phyloP scores from a whole-genome alignment of 2,329 filamentous ascomycete genomes.

The Gliomastix tumulicola region DNA sequence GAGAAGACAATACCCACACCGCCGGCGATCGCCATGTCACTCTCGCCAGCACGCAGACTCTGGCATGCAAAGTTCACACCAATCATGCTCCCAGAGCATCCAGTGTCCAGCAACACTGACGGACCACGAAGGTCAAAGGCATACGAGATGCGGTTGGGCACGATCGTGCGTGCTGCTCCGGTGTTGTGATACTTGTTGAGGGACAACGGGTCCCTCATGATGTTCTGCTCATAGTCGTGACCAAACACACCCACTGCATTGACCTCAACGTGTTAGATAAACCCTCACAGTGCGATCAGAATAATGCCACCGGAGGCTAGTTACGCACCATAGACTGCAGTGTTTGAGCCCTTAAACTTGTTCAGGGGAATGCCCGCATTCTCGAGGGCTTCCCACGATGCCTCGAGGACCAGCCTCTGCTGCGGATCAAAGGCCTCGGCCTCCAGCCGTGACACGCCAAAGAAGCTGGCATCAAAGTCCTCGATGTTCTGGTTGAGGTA shows the following conservation, averaged over 20 bases:
- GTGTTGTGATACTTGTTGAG: too few species aligned
- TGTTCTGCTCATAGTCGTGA: too few species aligned
- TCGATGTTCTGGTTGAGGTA: slow-evolving; percentile 38
- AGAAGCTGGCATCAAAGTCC: slow-evolving; percentile 44
- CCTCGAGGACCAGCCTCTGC: slow-evolving; percentile 28
- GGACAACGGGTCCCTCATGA: too few species aligned
- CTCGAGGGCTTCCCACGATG: slow-evolving; percentile 31
- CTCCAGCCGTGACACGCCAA: slow-evolving; percentile 41
- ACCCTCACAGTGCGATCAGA: too few species aligned
- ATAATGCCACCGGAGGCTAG: too few species aligned
- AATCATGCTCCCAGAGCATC: slow-evolving; percentile 27
- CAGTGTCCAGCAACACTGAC: slow-evolving; percentile 23
- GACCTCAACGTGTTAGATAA: too few species aligned
- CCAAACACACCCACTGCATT: too few species aligned
- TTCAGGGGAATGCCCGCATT: slow-evolving; percentile 18
- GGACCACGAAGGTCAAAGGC: slow-evolving; percentile 27
- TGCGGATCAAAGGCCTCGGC: slow-evolving; percentile 47
- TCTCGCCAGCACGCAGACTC: slow-evolving; percentile 34
- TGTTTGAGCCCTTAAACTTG: slow-evolving; percentile 15
- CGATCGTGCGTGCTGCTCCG: too few species aligned
- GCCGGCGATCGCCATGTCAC: slow-evolving; percentile 35
- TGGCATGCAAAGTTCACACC: slow-evolving; percentile 14
- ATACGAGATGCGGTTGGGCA: slow-evolving; percentile 27
- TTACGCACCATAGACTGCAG: slow-evolving; percentile 31
- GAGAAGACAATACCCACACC: slow-evolving; percentile 21